Conservation (phyloP, 2,329 filamentous ascomycete genomes). For the Pyrenophora seminiperda region DNA sequence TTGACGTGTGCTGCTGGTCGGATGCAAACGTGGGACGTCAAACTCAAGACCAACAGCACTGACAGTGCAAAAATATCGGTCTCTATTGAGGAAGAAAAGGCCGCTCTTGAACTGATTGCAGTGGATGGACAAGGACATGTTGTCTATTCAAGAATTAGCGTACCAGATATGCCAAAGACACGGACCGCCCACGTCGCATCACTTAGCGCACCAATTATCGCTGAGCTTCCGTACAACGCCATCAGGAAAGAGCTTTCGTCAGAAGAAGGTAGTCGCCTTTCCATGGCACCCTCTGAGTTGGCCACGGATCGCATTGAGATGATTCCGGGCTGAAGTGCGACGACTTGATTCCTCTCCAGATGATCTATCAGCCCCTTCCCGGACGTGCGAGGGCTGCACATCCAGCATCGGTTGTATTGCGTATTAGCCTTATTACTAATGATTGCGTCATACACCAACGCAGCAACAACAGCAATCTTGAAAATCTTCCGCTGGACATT, state of each 20-base stretch:
- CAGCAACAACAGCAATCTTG: no score
- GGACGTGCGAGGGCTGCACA: no score
- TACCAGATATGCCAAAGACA: slow-evolving; percentile 17
- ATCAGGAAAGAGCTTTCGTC: slow-evolving; percentile 5
- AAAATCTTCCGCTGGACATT: no score
- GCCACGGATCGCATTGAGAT: slow-evolving; percentile 7
- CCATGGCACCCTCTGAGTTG: not conserved
- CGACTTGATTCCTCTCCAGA: no score
- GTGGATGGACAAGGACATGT: slow-evolving; percentile 25
- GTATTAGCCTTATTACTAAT: no score
- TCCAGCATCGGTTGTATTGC: no score
- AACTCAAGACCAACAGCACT: slow-evolving; percentile 8
- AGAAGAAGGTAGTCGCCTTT: slow-evolving; percentile 1
- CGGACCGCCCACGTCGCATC: not conserved
- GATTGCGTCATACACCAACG: no score
- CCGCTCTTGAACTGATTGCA: slow-evolving; percentile 23
- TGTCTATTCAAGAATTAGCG: slow-evolving; percentile 17
- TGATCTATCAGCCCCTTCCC: no score
- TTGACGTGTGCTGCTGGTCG: slow-evolving; percentile 17
- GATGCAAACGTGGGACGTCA: slow-evolving; percentile 10
- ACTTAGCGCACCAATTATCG: not conserved
- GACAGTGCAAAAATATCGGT: slow-evolving; percentile 21
- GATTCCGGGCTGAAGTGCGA: not conserved
- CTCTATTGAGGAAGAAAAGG: slow-evolving; percentile 16
- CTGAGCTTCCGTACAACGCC: slow-evolving; percentile 2